Evolutionary conservation across 352 stramenopile species (phyloP), one percentile per base, ranked within the genome.

Genomic region (Phytophthora fragariae): DNA sequence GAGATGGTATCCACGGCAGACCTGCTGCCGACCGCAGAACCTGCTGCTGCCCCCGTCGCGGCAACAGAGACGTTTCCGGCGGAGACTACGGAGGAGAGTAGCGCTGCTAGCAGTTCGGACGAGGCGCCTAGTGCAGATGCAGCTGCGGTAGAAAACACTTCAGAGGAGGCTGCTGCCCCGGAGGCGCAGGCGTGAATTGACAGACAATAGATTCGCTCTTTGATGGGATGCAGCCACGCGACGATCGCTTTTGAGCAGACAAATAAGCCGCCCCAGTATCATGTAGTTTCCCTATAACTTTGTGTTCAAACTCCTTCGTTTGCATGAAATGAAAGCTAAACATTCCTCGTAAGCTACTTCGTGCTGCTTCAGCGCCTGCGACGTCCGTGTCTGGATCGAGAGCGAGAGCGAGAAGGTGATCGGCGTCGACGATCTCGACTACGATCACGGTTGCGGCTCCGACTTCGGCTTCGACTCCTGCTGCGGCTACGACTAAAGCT

Each of bases 191-290:
- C 73, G 67, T 82, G 72, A 82, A 76, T 75, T 75, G 68, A 74
- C 72, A 77, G 65, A 80, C 72, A 82, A 82, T 82, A 82, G 76
- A 82, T 80, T 77, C 67, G 67, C 75, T 79, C 70, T 65, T 75
- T 76, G 65, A 78, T 68, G 70, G 62, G 65, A 62, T 46, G 62
- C 63, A 68, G 68, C 57, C 44, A 67, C 58, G 60, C 56, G 63
- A 69, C 46, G 63, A 72, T 53, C 55, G 59, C 62, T 56, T 70
- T 61, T 65, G 55, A 57, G 61, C 57, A 65, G 58, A 72, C 55
- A 60, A 76, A 68, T 77, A 65, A 72, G 64, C 64, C 63, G 44
- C 61, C 66, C 68, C 55, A 75, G 59, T 73, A 68, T 77, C 67
- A 70, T 80, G 63, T 72, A 77, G 64, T 75, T 80, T 76, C 46